Evolutionary conservation across 106 monocot species (phyloP), one percentile per base, ranked within the genome.

Genomic region (Dioscorea zingiberensis): DNA sequence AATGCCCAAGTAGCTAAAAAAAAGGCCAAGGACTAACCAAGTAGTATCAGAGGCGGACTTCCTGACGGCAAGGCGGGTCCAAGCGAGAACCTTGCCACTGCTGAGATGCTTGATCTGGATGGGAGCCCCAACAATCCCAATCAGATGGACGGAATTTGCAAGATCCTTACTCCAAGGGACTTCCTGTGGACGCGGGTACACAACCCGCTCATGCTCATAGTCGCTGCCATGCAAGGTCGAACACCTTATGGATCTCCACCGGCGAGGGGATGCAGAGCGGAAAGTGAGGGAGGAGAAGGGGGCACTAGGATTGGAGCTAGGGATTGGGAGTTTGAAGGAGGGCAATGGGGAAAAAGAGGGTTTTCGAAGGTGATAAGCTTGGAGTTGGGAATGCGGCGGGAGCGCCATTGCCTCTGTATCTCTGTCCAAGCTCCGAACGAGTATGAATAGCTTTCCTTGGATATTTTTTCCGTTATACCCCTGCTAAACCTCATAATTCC

Each of bases 61-160:
- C 73, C 81, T 81, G 65, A 87, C 74, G 47, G 58, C 93, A 12
- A 93, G 71, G 44, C 87, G 74, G 24, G 88, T 85, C 93, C 93
- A 85, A 28, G 85, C 88, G 58, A 88, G 72, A 66, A 58, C 75
- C 77, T 85, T 85, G 25, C 85, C 85, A 45, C 85, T 93, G 73
- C 55, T 73, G 47, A 88, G 89, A 18, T 83, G 83, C 80, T 83
- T 85, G 55, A 89, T 81, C 64, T 93, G 85, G 48, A 93, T 74
- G 21, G 79, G 69, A 16, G 72, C 68, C 10, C 85, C 93, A 10
- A 88, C 75, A 54, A 63, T 68, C 47, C 93, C 93, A 51, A 88
- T 93, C 48, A 93, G 73, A 13, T 71, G 71, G 30, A 88, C 85
- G 27, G 80, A 63, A 74, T 88, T 93, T 63, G 83, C 80, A 22